Percentiles rank a stretch among this genome's conserved stretches.
Evolutionary conservation across 2,329 filamentous ascomycete species (phyloP).

Genomic region (Ascochyta koolunga): DNA sequence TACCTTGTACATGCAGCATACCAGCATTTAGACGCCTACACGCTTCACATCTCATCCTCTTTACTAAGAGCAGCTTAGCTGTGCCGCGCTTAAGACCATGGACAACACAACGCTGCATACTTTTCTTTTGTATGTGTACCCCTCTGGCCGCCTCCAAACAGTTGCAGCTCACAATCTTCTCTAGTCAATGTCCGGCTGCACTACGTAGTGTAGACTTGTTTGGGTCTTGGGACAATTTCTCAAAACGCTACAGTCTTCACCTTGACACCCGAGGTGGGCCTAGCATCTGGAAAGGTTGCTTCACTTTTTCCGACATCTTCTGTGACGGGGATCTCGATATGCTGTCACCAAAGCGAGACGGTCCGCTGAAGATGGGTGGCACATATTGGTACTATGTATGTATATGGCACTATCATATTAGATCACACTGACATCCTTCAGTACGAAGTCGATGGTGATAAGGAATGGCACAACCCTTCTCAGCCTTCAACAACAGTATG

Average conservation of each 20-base stretch:
- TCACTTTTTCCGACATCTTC: conserved; percentile 83
- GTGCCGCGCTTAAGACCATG: conserved; percentile 38
- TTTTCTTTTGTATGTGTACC: conserved; percentile 56
- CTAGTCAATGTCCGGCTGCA: conserved; percentile 48
- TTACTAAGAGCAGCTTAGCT: conserved; percentile 38
- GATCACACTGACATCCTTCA: conserved; percentile 48
- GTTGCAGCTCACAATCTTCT: conserved; percentile 28
- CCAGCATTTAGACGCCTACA: conserved; percentile 34
- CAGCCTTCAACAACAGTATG: conserved; percentile 78
- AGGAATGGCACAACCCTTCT: conserved; percentile 75
- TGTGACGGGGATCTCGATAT: conserved; percentile 71
- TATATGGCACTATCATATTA: conserved; percentile 22
- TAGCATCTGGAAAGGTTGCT: conserved; percentile 85
- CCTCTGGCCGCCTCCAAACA: conserved; percentile 21
- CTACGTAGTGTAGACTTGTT: conserved; percentile 77
- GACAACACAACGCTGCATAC: conserved; percentile 67
- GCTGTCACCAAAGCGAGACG: conserved; percentile 66
- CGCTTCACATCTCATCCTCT: conserved; percentile 33
- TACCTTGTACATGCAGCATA: conserved; percentile 18
- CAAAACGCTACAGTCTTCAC: conserved; percentile 77
- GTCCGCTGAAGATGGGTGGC: conserved; percentile 87
- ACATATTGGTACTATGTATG: conserved; percentile 96
- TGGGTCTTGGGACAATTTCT: conserved; percentile 96
- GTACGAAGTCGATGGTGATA: conserved; percentile 84
- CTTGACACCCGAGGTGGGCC: conserved; percentile 75